These are phyloP conservation scores for Cyclotella choctawhatcheeana DNA, from an alignment of 108 stramenopile species.

Conservation along the genomic window DNA sequence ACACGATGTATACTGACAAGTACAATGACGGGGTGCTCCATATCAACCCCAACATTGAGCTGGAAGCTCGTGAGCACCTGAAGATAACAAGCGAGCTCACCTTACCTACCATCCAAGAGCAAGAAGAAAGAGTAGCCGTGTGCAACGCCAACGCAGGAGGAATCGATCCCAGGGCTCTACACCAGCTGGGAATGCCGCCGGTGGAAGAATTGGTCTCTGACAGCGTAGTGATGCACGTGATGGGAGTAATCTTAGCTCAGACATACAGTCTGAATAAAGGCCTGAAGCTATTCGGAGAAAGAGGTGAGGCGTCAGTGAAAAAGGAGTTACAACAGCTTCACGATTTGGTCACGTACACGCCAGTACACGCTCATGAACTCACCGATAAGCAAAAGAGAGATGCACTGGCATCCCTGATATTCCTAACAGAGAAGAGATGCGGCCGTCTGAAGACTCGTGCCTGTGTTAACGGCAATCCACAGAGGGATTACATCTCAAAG, in stretches of 20 bases:
- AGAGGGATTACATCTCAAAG: constrained; percentile 3
- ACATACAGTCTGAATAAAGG: background rate
- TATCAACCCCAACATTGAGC: background rate
- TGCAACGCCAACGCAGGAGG: background rate
- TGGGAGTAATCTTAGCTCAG: background rate
- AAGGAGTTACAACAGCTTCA: background rate
- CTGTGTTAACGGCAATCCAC: background rate
- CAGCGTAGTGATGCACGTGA: background rate
- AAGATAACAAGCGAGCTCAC: background rate
- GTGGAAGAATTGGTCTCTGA: background rate
- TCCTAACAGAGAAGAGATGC: background rate
- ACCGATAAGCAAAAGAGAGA: background rate
- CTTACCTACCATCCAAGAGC: background rate
- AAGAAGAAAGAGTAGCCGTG: background rate
- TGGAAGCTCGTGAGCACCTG: background rate
- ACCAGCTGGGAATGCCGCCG: background rate
- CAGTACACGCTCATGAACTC: background rate
- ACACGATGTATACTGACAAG: no score
- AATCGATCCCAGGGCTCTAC: background rate
- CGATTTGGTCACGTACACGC: background rate
- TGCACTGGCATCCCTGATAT: background rate
- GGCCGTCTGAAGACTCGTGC: constrained; percentile 40
- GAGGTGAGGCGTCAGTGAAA: background rate
- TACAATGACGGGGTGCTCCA: background rate
- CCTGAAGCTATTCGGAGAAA: background rate